phyloP scores from a whole-genome alignment of 176 grass and related monocot species.

The Triticum timopheevii region DNA sequence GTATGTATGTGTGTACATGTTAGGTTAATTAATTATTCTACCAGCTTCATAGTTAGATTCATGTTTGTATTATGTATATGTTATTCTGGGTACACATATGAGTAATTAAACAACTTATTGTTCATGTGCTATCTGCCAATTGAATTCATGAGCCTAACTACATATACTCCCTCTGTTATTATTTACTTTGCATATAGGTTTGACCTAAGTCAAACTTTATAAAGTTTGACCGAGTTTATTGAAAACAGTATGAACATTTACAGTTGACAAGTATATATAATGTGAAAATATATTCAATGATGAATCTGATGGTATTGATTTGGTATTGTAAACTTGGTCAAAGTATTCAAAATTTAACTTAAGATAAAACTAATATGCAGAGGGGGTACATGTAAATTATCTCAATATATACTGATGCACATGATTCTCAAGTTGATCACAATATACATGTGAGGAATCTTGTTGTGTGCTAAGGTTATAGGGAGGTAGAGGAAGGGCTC shows the following conservation, averaged over 20 bases:
- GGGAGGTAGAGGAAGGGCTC: background rate
- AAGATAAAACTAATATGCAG: no score
- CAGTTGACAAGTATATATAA: no score
- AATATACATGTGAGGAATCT: background rate
- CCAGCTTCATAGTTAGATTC: background rate
- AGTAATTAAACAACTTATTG: background rate
- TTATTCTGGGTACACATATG: background rate
- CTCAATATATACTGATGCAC: background rate
- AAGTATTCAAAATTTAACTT: no score
- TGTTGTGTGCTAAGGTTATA: background rate
- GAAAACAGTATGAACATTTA: no score
- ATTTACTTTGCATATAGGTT: no score
- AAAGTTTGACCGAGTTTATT: no score
- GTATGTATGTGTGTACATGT: background rate
- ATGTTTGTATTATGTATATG: background rate
- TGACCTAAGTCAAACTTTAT: no score
- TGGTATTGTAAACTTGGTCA: no score
- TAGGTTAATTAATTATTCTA: background rate
- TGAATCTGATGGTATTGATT: no score
- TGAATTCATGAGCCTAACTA: background rate
- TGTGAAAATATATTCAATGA: no score
- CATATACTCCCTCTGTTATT: background rate
- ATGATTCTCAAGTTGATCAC: background rate
- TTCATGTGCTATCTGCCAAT: background rate
- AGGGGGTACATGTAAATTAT: background rate